A percentile compares a stretch with the other conserved stretches of the same genome.
Evolutionary conservation across 2,329 filamentous ascomycete genomes (phyloP).

Genomic region (Botryosphaeria dothidea): DNA sequence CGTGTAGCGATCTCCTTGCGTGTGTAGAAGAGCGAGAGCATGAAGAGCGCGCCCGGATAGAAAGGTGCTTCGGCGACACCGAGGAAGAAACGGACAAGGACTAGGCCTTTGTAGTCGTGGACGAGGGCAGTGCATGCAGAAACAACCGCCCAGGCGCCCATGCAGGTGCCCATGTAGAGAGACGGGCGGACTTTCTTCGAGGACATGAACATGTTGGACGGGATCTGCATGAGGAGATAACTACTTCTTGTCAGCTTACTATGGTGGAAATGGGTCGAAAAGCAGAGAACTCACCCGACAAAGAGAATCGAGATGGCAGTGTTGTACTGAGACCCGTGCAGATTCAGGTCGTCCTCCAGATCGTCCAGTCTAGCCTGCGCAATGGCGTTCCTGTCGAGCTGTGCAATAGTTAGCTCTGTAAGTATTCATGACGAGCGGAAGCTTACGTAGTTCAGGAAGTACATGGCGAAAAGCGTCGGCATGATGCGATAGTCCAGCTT

Average conservation of each 20-base stretch:
- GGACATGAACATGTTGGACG: conserved; percentile 46
- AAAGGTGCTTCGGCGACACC: conserved; percentile 39
- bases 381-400: conserved; percentile 61
- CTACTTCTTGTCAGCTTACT: conserved; percentile 50
- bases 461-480: conserved; percentile 45
- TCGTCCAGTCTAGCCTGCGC: conserved; percentile 64
- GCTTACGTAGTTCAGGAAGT: conserved; percentile 34
- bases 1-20: conserved; percentile 40
- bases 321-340: background rate
- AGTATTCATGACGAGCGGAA: conserved; percentile 33
- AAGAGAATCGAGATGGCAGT: conserved; percentile 63
- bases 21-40: conserved; percentile 40
- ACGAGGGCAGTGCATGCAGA: conserved; percentile 37
- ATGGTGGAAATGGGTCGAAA: conserved; percentile 52
- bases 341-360: conserved; percentile 53
- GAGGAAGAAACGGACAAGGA: conserved; percentile 39
- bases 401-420: conserved; percentile 31
- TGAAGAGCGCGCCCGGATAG: conserved; percentile 35
- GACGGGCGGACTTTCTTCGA: conserved; percentile 36
- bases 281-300: conserved; percentile 39
- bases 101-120: conserved; percentile 38
- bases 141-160: conserved; percentile 43
- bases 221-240: conserved; percentile 35
- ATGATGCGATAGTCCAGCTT: conserved; percentile 34
- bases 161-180: conserved; percentile 38